Percentiles rank a stretch among this genome's conserved stretches.
These are phyloP conservation scores for Solanum etuberosum DNA, from an alignment of 257 asterid species.

Conservation along the genomic window DNA sequence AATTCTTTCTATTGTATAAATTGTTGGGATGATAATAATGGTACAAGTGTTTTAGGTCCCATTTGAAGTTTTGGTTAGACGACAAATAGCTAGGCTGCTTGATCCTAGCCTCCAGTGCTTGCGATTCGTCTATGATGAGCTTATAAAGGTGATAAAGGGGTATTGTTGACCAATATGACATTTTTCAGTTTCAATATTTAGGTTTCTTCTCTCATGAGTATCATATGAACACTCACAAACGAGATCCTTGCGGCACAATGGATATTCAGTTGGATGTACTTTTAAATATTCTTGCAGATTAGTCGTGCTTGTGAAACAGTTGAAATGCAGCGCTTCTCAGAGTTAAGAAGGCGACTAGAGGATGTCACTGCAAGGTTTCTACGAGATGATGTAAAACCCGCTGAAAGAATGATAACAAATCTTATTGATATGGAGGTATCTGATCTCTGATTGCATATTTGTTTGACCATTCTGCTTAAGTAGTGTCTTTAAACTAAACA, in stretches of 20 bases:
- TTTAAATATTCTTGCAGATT: conserved; percentile 35
- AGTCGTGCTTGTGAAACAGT: conserved; percentile 70
- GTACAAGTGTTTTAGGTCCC: conserved; percentile 51
- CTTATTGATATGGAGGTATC: conserved; percentile 85
- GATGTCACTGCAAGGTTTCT: conserved; percentile 63
- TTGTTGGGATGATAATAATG: neutral
- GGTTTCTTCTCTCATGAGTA: neutral
- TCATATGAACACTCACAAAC: neutral
- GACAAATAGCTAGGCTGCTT: conserved; percentile 78
- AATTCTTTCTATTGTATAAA: neutral
- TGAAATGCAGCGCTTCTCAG: conserved; percentile 80
- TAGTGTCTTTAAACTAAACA: neutral
- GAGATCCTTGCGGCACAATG: neutral
- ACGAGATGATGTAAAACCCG: conserved; percentile 75
- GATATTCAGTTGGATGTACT: neutral
- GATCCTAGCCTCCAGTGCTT: conserved; percentile 99
- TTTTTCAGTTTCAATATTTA: neutral
- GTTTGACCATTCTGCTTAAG: neutral
- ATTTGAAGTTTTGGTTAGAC: conserved; percentile 84
- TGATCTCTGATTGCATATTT: neutral
- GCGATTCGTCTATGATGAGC: conserved; percentile 81
- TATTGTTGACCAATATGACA: neutral
- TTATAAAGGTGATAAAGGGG: conserved; percentile 56
- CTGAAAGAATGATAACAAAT: conserved; percentile 77
- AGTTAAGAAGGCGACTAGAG: conserved; percentile 62